These are phyloP conservation scores for Termitomyces bulborhizus DNA, from an alignment of 768 basidiomycete species.

Conservation along the genomic window DNA sequence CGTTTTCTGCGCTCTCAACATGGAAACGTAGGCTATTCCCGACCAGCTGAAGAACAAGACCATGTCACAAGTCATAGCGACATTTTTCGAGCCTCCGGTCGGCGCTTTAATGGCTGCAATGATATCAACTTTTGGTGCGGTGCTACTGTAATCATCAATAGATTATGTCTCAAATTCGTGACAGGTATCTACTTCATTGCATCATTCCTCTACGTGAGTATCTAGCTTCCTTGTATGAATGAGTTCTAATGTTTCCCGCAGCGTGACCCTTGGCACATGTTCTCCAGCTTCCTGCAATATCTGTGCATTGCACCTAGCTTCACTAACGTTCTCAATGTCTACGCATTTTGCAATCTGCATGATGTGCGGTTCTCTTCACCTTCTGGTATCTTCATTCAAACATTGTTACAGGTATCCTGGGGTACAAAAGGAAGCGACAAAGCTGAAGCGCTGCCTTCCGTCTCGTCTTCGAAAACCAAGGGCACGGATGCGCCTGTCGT, in stretches of 20 bases:
- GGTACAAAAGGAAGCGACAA: conserved; percentile 96
- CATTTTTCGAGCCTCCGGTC: conserved; percentile 70
- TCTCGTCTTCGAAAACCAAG: conserved; percentile 78
- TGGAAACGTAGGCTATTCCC: conserved; percentile 43
- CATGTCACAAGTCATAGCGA: conserved; percentile 39
- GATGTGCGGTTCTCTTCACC: conserved; percentile 45
- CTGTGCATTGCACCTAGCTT: conserved; percentile 87
- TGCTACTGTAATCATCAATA: not conserved
- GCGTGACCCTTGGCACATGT: conserved; percentile 98
- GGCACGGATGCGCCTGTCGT: conserved; percentile 73
- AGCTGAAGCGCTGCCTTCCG: conserved; percentile 84
- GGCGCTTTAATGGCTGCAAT: conserved; percentile 83
- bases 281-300: conserved; percentile 91
- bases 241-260: conserved; percentile 19
- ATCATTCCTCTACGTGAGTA: conserved; percentile 79
- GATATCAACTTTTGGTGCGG: conserved; percentile 77
- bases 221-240: not conserved
- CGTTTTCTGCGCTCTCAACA: not conserved
- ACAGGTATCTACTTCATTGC: conserved; percentile 75
- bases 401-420: conserved; percentile 65
- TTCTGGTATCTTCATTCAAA: not conserved
- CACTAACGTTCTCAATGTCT: conserved; percentile 92
- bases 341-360: conserved; percentile 96
- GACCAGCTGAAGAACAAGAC: conserved; percentile 41
- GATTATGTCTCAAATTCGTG: not conserved